phyloP scores from a whole-genome alignment of 495 filamentous ascomycete species.

The Neurospora sp. region DNA sequence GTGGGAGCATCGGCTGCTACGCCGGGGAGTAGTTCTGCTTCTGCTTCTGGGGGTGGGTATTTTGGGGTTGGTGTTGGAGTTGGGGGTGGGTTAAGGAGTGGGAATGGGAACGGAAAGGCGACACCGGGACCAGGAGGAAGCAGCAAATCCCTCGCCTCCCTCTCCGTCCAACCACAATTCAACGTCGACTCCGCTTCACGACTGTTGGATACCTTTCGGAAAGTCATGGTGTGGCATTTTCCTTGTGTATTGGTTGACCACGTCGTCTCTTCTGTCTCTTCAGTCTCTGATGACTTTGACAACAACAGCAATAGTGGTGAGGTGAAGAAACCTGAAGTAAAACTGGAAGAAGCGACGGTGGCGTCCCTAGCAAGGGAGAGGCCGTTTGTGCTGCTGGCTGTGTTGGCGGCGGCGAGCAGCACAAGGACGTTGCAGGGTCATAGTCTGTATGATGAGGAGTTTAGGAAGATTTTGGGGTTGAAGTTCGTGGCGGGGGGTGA shows the following conservation, averaged over 20 bases:
- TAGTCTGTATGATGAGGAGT: constrained; percentile 40
- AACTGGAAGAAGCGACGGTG: constrained; percentile 22
- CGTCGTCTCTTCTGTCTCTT: no score
- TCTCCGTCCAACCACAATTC: constrained; percentile 36
- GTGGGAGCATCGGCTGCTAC: constrained; percentile 26
- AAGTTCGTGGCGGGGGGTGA: constrained; percentile 40
- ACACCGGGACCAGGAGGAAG: constrained; percentile 2
- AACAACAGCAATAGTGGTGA: neutral
- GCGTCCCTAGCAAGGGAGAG: constrained; percentile 22
- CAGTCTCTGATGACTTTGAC: no score
- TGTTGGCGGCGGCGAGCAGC: constrained; percentile 35
- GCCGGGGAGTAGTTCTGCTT: constrained; percentile 13
- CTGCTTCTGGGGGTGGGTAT: neutral
- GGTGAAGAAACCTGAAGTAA: constrained; percentile 8
- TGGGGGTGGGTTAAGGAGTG: neutral
- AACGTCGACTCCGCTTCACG: constrained; percentile 35
- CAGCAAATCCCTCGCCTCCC: constrained; percentile 9
- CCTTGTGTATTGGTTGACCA: constrained; percentile 20
- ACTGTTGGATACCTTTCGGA: constrained; percentile 28
- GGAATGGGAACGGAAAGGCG: neutral
- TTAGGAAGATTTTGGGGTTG: constrained; percentile 36
- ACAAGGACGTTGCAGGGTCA: constrained; percentile 32
- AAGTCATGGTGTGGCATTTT: constrained; percentile 28
- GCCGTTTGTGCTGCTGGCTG: constrained; percentile 35
- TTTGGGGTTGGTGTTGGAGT: neutral